Evolutionary conservation across 768 basidiomycete species (phyloP), one percentile per base, ranked within the genome.

Genomic region (Terana coerulea): DNA sequence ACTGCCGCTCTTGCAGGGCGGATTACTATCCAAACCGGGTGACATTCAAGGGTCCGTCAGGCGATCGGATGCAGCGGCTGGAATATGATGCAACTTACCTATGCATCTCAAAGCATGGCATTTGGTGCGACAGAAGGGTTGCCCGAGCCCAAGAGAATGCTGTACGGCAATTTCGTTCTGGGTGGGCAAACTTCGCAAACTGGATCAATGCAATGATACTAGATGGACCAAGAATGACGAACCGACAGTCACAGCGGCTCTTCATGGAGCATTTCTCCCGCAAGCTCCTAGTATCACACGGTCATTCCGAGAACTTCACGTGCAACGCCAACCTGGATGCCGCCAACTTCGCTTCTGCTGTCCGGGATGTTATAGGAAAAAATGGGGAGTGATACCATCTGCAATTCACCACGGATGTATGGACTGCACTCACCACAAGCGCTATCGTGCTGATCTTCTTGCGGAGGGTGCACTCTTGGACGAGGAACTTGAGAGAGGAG

Each of bases 371-470:
- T 10, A 39, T 49, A n/a, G 47, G 47, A 28, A 10, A 5, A 7
- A 24, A 49, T 28, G 47, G 47, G 47, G 47, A 24, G 36, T 39
- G 7, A 8, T 49, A 15, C n/a, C 14, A 4, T 5, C 3, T 24
- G 5, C 47, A 37, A 15, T 49, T 14, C 11, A 28, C 4, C 47
- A 49, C 19, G 47, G 47, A 22, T 49, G 47, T 25, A 10, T 37
- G 12, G 47, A 49, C 15, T 49, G 47, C 17, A 49, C 47, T 4
- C 47, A 49, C 28, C 35, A 15, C 6, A 49, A 49, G 36, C 47
- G 47, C 5, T 49, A 49, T 21, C 33, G 25, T 14, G 4, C 35
- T 14, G 47, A 49, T 21, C 35, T 49, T 7, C 8, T 49, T 3
- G 47, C 10, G 12, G 47, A 49, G 26, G 47, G 47, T 39, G 47